These are phyloP conservation scores for Limonium bicolor DNA, from an alignment of 148 eudicot genomes.

Conservation along the genomic window DNA sequence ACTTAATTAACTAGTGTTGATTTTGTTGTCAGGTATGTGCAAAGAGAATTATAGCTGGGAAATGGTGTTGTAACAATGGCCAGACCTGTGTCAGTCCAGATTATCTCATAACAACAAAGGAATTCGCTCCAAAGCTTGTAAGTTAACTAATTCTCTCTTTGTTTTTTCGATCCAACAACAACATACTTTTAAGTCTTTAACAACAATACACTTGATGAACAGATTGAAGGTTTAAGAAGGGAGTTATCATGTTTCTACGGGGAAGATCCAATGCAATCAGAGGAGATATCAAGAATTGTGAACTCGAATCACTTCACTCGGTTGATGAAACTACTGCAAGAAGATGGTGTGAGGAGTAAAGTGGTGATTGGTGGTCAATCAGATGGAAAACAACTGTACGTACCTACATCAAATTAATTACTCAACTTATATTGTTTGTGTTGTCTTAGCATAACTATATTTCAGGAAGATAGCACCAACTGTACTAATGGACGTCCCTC, in stretches of 20 bases:
- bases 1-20: not conserved
- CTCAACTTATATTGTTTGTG: not conserved
- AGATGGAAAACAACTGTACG: constrained; percentile 33
- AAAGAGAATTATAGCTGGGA: constrained; percentile 57
- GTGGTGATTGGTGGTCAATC: constrained; percentile 50
- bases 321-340: constrained; percentile 27
- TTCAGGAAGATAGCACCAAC: constrained; percentile 58
- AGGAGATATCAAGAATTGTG: constrained; percentile 39
- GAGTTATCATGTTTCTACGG: constrained; percentile 34
- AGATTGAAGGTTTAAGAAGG: constrained; percentile 34
- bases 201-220: constrained; percentile 1
- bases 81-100: constrained; percentile 54
- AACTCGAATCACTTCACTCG: constrained; percentile 36
- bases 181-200: not conserved
- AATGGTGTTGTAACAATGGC: constrained; percentile 47
- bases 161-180: not conserved
- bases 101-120: constrained; percentile 46
- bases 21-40: constrained; percentile 1
- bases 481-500: constrained; percentile 44
- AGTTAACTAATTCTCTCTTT: constrained; percentile 4
- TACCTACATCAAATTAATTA: not conserved
- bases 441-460: not conserved
- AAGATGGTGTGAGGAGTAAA: constrained; percentile 30
- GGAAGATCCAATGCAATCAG: constrained; percentile 31
- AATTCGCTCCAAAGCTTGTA: constrained; percentile 50